Evolutionary conservation across 1,284 basidiomycete genomes (phyloP).

Genomic region (Ceratobasidium sp.): DNA sequence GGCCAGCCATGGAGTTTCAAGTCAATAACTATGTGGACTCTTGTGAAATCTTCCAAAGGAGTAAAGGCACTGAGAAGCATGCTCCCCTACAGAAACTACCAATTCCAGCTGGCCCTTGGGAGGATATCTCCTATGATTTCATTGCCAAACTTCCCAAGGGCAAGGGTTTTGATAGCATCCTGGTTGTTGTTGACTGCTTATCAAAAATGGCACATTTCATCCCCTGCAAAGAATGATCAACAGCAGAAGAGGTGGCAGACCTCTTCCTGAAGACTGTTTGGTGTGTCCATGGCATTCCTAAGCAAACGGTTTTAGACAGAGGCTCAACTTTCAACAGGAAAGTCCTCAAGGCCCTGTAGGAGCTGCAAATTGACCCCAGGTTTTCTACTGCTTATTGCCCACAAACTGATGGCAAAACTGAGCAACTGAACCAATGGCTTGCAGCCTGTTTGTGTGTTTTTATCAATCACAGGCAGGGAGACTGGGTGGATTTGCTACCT

Average conservation of each 20-base stretch:
- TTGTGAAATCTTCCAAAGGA: conserved; percentile 43
- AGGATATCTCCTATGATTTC: conserved; percentile 48
- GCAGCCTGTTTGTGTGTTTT: conserved; percentile 43
- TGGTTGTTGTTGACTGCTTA: conserved; percentile 49
- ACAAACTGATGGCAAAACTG: conserved; percentile 49
- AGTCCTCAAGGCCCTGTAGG: conserved; percentile 41
- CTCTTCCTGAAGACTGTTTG: background rate
- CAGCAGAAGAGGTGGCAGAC: conserved; percentile 11
- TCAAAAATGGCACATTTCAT: conserved; percentile 49
- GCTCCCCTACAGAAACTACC: conserved; percentile 39
- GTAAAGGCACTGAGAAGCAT: conserved; percentile 39
- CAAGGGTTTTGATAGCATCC: conserved; percentile 46
- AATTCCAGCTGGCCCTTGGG: conserved; percentile 45
- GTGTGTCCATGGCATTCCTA: conserved; percentile 41
- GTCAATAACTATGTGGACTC: conserved; percentile 40
- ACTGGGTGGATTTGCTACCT: conserved; percentile 42
- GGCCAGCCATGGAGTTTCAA: conserved; percentile 37
- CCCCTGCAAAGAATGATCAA: conserved; percentile 41
- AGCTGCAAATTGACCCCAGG: conserved; percentile 37
- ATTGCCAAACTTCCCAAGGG: conserved; percentile 48
- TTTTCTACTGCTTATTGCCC: conserved; percentile 47
- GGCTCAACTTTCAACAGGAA: conserved; percentile 44
- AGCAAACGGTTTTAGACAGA: conserved; percentile 44
- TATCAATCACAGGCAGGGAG: conserved; percentile 38
- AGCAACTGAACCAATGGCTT: conserved; percentile 47